Evolutionary conservation across 208 protist genomes (phyloP).

Genomic region (Crithidia bombi): DNA sequence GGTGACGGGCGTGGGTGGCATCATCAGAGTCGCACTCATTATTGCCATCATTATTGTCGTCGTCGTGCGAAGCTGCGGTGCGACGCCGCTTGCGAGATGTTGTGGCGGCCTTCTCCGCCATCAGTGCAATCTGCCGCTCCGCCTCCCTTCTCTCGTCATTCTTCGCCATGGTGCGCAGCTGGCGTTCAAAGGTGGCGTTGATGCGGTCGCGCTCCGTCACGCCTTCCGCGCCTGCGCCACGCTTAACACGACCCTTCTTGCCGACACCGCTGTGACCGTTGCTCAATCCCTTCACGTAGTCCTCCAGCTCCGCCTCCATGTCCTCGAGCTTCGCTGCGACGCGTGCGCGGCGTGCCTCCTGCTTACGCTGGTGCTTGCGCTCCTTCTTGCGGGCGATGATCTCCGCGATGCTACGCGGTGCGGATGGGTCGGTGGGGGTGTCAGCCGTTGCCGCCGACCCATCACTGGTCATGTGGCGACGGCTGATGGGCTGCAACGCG

Average conservation of each 20-base stretch:
- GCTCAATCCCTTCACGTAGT: slow-evolving; percentile 39
- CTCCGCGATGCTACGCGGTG: slow-evolving; percentile 39
- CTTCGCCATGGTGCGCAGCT: slow-evolving; percentile 42
- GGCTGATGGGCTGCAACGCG: slow-evolving; percentile 14
- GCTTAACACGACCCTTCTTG: slow-evolving; percentile 23
- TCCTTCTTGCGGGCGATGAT: slow-evolving; percentile 87
- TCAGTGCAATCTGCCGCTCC: slow-evolving; percentile 16
- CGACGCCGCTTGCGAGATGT: slow-evolving; percentile 20
- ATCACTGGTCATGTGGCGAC: background rate
- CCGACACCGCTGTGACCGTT: too few species aligned
- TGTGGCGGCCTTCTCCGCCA: background rate
- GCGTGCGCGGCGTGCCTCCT: slow-evolving; percentile 53
- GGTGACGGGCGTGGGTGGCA: background rate
- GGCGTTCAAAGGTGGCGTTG: slow-evolving; percentile 46
- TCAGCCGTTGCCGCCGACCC: background rate
- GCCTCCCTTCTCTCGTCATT: slow-evolving; percentile 20
- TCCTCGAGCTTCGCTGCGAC: slow-evolving; percentile 44
- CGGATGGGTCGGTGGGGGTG: background rate
- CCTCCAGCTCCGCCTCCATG: slow-evolving; percentile 52
- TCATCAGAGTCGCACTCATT: background rate
- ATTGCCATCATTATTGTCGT: background rate
- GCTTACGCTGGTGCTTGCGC: slow-evolving; percentile 75
- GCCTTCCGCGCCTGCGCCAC: slow-evolving; percentile 20
- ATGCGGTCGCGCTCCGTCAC: slow-evolving; percentile 20
- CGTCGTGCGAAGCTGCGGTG: background rate